These are phyloP conservation scores for Fusarium tanahbumbuense DNA, from an alignment of 2,329 filamentous ascomycete species.

Conservation along the genomic window DNA sequence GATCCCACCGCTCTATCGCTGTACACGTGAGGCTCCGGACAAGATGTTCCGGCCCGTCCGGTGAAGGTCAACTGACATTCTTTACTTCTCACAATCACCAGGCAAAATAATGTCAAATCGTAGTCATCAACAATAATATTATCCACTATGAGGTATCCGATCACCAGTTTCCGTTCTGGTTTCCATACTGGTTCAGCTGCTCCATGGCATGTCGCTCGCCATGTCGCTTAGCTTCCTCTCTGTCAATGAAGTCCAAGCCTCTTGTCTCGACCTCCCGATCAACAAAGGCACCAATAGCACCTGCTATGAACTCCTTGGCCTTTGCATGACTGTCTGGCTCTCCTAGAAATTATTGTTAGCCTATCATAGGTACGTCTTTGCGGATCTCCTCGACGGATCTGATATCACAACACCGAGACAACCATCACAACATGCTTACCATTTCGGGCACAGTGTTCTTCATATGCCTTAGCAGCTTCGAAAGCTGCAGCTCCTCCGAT, in stretches of 20 bases:
- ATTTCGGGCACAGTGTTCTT: constrained; percentile 45
- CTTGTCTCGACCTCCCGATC: constrained; percentile 49
- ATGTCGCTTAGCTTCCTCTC: constrained; percentile 48
- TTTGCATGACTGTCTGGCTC: constrained; percentile 44
- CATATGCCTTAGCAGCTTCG: constrained; percentile 50
- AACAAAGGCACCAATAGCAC: constrained; percentile 48
- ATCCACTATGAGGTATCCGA: not conserved
- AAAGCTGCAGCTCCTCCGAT: constrained; percentile 49
- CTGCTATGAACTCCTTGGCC: constrained; percentile 48
- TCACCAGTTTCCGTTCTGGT: constrained; percentile 23
- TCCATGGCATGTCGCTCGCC: constrained; percentile 43
- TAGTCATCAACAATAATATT: not conserved
- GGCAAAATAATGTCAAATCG: not conserved
- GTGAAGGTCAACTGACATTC: not conserved
- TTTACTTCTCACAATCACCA: not conserved
- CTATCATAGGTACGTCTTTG: not conserved
- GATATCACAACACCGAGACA: not conserved
- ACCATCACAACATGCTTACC: constrained; percentile 28
- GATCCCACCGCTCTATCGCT: not conserved
- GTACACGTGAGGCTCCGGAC: not conserved
- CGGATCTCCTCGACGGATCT: not conserved
- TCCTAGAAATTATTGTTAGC: constrained; percentile 25
- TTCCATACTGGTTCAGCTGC: constrained; percentile 32
- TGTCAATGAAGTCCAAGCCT: constrained; percentile 47
- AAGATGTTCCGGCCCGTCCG: not conserved